Evolutionary conservation across 73 alveolate genomes (phyloP), one percentile per base, ranked within the genome.

Genomic region (Diophrys sp.): DNA sequence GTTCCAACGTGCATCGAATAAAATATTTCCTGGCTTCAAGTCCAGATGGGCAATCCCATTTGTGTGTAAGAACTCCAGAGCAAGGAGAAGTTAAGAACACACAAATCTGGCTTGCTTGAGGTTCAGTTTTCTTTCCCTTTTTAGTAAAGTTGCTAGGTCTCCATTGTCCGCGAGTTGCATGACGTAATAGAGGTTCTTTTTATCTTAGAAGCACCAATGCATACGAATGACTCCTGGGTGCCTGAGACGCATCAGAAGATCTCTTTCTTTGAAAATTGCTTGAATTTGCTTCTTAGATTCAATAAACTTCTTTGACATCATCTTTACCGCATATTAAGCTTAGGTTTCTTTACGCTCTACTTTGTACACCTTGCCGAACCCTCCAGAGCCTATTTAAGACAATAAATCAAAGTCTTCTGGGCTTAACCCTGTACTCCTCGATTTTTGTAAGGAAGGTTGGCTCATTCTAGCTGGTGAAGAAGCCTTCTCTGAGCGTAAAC

Each of bases 1-100:
- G 56, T 85, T 90, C 57, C 89, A 95, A 71, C 82, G 75, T 25
- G 75, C 70, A 67, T 89, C 91, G 68, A 89, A 79, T 70, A 91
- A 79, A 23, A 91, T 89, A 81, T 91, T 91, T 67, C 90, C 91
- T 34, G 93, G 83, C 80, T 91, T 91, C 56, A 91, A 78, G 83
- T 91, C 97, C 67, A 91, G 81, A 77, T 91, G 97, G 54, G 89
- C 77, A 23, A 91, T 78, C 67, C 86, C 89, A 74, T 89, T 78
- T 33, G 77, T 74, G 74, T 87, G 96, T 14, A 93, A 75, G 84
- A 89, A 93, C 5, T 81, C 90, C 29, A 93, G 71, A 30, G 94
- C 94, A 33, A 33, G 66, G 67, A 93, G 73, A 62, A 93, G 69
- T 83, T 90, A 85, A 5, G 81, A 62, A 2, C 32, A 23, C 24